Base-by-base conservation (phyloP, 2,329 filamentous ascomycete species). In the Berkeleyomyces basicola region DNA sequence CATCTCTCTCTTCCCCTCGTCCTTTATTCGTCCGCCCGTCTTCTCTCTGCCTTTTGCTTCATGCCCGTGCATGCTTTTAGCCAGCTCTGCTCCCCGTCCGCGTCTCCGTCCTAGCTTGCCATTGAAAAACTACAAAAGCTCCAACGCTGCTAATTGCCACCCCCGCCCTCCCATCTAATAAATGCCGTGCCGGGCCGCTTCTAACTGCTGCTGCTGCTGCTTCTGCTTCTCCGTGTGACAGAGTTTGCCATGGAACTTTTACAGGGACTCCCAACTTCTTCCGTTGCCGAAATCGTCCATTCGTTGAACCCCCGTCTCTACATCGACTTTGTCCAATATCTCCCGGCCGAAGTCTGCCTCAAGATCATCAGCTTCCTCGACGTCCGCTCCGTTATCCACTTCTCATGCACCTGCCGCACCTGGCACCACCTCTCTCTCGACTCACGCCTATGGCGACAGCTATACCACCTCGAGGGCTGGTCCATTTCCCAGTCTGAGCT, bases 391-490 rank as follows among this genome's bases (percentile, higher is more conserved):
- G 78, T 99, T 46, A 79, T 97, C 63, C 83, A 82, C 59, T 88
- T 91, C 2, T 89, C 90, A 0, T 81, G 83, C 53, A 84, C 90
- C 14, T 96, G 90, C 43, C 84, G 85, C 57, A 78, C 84, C 66
- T 99, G 93, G 92, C 85, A 91, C 66, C 79, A 82, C 16, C 79
- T 93, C 16, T 86, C 92, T 4, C 75, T 90, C 60, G 93, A 99
- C 72, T 83, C 88, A 42, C 86, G 87, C 65, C 75, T 97, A 37
- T 99, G 93, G 93, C 86, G 89, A 70, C 79, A 83, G 11, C 75
- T 95, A 11, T 99, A 95, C 73, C 80, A 85, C 43, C 75, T 84
- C 6, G 91, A 97, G 74, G 93, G 93, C 4, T 99, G 93, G 88
- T 84, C 84, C 67, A 81, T 87, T 5, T 79, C 91, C 66, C 73